These are phyloP conservation scores for Immersiella caudata DNA, from an alignment of 495 filamentous ascomycete species.

Conservation along the genomic window DNA sequence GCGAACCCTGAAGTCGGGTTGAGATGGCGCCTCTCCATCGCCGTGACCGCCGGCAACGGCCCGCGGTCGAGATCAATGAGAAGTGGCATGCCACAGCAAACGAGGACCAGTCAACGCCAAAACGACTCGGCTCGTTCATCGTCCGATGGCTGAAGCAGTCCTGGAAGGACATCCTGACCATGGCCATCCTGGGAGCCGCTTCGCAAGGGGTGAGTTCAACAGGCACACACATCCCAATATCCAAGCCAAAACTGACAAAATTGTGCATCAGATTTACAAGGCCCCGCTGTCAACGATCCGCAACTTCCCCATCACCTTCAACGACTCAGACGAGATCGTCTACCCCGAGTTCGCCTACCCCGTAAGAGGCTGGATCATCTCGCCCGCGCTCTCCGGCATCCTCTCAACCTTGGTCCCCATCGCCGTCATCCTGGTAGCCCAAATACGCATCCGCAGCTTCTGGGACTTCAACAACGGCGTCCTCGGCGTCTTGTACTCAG, in stretches of 20 bases:
- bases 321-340: constrained; percentile 57
- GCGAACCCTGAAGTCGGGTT: not conserved
- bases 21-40: not conserved
- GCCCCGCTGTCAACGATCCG: constrained; percentile 57
- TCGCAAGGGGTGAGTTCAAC: constrained; percentile 59
- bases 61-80: not conserved
- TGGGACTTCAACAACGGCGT: constrained; percentile 68
- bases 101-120: not conserved
- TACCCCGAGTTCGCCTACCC: constrained; percentile 66
- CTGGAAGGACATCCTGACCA: constrained; percentile 61
- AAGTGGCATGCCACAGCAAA: not conserved
- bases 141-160: constrained; percentile 56
- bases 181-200: constrained; percentile 58
- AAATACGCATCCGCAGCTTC: constrained; percentile 64
- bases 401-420: constrained; percentile 59
- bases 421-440: constrained; percentile 57
- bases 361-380: constrained; percentile 61
- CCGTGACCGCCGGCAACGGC: not conserved
- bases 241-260: constrained; percentile 24
- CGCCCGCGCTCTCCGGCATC: constrained; percentile 61
- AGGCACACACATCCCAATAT: not conserved
- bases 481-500: constrained; percentile 60
- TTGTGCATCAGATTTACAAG: constrained; percentile 52
- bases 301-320: constrained; percentile 60
- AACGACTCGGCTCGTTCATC: constrained; percentile 19